These are phyloP conservation scores for Rutstroemia sp. DNA, from an alignment of 2,329 filamentous ascomycete species.

Conservation along the genomic window DNA sequence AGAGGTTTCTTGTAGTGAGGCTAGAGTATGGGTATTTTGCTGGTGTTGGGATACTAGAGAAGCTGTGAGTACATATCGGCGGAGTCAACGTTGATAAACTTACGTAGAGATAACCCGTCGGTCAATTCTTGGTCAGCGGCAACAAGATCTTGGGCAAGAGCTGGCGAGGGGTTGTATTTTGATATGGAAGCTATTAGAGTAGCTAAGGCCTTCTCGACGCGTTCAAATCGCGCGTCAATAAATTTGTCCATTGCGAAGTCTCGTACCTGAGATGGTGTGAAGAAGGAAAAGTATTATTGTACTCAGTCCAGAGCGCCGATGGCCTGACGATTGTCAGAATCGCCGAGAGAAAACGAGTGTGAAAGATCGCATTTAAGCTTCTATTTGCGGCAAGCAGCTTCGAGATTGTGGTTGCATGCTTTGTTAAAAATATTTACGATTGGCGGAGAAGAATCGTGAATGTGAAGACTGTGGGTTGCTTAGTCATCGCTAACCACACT, in stretches of 20 bases:
- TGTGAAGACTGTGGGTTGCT: too few relatives aligned
- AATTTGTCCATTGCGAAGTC: slow-evolving; percentile 49
- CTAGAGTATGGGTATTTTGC: slow-evolving; percentile 62
- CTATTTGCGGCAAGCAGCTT: too few relatives aligned
- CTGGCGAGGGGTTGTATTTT: slow-evolving; percentile 69
- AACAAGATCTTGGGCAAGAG: slow-evolving; percentile 61
- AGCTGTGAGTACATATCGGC: neutral
- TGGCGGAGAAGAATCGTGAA: too few relatives aligned
- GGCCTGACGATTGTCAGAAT: neutral
- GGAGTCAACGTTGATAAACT: slow-evolving; percentile 9
- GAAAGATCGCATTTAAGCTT: too few relatives aligned
- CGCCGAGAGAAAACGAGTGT: too few relatives aligned
- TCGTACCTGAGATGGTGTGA: neutral
- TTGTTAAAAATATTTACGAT: too few relatives aligned
- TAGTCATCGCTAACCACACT: too few relatives aligned
- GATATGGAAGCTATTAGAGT: slow-evolving; percentile 72
- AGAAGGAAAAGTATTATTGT: neutral
- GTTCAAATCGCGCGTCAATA: slow-evolving; percentile 56
- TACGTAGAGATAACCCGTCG: slow-evolving; percentile 59
- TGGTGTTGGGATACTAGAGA: slow-evolving; percentile 63
- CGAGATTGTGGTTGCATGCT: too few relatives aligned
- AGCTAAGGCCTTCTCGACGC: slow-evolving; percentile 58
- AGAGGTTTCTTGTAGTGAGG: slow-evolving; percentile 59
- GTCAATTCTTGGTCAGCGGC: slow-evolving; percentile 62
- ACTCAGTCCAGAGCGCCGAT: neutral